These are phyloP conservation scores for Lepidium africanum DNA, from an alignment of 345 rosid genomes.

Conservation along the genomic window DNA sequence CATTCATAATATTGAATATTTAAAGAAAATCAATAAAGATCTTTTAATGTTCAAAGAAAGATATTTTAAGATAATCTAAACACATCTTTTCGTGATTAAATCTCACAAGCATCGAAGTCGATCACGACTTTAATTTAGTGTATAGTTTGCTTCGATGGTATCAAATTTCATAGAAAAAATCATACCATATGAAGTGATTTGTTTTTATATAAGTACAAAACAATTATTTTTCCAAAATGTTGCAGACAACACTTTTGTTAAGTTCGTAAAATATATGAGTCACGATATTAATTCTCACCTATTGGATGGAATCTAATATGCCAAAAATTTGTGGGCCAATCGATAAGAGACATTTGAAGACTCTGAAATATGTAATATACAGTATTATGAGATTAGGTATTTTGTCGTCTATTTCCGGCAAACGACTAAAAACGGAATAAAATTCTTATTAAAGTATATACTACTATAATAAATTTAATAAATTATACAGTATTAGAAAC, in stretches of 20 bases:
- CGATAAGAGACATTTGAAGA: background rate
- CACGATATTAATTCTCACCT: background rate
- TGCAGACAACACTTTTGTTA: background rate
- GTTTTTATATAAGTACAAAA: background rate
- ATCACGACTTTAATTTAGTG: background rate
- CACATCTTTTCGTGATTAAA: background rate
- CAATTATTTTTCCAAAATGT: background rate
- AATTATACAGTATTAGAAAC: background rate
- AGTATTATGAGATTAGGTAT: background rate
- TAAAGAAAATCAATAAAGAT: background rate
- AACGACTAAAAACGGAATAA: background rate
- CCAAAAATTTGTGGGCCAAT: background rate
- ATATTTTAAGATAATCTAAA: background rate
- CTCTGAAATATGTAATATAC: background rate
- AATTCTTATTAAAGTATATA: background rate
- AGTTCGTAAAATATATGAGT: background rate
- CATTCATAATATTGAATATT: background rate
- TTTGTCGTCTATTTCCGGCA: constrained; percentile 21
- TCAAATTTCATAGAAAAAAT: background rate
- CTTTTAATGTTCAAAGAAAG: background rate
- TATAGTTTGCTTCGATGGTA: background rate
- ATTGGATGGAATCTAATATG: background rate
- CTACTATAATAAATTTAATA: background rate
- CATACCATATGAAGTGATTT: background rate
- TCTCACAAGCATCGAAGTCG: background rate